Base-by-base conservation (phyloP, 768 basidiomycete species). In the Tulasnella sp. region DNA sequence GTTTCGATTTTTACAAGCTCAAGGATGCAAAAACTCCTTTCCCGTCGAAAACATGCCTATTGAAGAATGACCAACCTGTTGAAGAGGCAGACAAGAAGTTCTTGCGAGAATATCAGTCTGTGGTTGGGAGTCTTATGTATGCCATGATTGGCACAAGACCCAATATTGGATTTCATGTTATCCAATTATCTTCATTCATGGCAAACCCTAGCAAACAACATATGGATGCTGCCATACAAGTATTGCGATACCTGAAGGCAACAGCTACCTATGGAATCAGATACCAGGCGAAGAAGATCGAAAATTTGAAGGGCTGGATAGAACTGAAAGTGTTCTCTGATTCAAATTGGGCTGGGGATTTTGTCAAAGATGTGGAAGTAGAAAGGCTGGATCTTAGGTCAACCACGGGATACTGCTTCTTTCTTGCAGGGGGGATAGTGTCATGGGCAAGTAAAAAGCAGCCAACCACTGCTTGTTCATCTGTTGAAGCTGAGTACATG, bases 401-500 rank as follows among this genome's bases (percentile, higher is more conserved):
- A 10, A 59, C 57, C 9, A 67, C 52, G 29, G 67, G 63, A 15
- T 67, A 56, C 51, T 62, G 42, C 8, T 66, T 60, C 59, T 59
- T 61, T 7, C 42, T 68, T 32, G 58, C 57, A 19, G 66, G 67
- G 0, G 69, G 66, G 4, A 58, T 65, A 2, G 59, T 74, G 4
- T 56, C 62, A 1, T 76, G 73, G 72, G 58, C 57, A 19, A 65
- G 67, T 0, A 62, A 65, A 41, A 63, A 66, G 43, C 74, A 76
- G 57, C 40, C 53, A 1, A 62, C 62, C 1, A 60, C 71, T 19
- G 59, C 72, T 0, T 56, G 63, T 0, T 74, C 70, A 0, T 69
- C 66, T 0, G 63, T 62, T 3, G 69, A 75, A 55, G 67, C 69
- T 0, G 72, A 74, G 60, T 73, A 71, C 57, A 62, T 71, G 13